Conservation (phyloP, 768 basidiomycete species). For the Pisolithus tinctorius region DNA sequence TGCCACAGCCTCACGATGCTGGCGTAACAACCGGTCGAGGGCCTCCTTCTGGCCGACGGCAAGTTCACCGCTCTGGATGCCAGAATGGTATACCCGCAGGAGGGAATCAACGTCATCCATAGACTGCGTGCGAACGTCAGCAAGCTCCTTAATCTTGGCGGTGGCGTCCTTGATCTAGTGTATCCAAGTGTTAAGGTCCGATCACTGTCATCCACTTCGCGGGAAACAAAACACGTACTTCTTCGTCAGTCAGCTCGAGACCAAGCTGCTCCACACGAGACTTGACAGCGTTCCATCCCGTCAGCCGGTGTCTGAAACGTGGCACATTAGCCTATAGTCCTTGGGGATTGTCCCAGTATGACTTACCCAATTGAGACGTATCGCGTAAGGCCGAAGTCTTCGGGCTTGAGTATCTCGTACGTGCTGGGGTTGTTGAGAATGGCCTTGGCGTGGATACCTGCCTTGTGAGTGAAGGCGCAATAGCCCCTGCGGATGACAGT, state of each 20-base stretch:
- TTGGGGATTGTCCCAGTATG: not conserved
- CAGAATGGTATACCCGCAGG: slow-evolving; percentile 91
- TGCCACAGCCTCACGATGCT: slow-evolving; percentile 47
- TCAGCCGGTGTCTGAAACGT: slow-evolving; percentile 71
- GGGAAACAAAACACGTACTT: slow-evolving; percentile 36
- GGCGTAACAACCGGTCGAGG: slow-evolving; percentile 77
- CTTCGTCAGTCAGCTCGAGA: slow-evolving; percentile 81
- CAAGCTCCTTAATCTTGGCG: slow-evolving; percentile 98
- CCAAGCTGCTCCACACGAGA: slow-evolving; percentile 97
- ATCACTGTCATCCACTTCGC: not conserved
- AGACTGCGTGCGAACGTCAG: slow-evolving; percentile 94
- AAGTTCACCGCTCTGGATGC: slow-evolving; percentile 87
- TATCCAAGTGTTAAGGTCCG: not conserved
- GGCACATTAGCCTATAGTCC: not conserved
- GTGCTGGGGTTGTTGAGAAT: slow-evolving; percentile 99
- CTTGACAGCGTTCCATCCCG: slow-evolving; percentile 99
- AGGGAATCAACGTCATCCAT: slow-evolving; percentile 99
- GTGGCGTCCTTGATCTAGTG: slow-evolving; percentile 92
- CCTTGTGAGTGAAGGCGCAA: slow-evolving; percentile 99
- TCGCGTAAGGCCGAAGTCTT: slow-evolving; percentile 95
- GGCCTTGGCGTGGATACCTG: slow-evolving; percentile 99
- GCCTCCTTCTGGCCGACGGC: slow-evolving; percentile 91
- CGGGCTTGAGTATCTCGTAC: slow-evolving; percentile 98
- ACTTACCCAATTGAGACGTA: slow-evolving; percentile 93
- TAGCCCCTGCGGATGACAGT: slow-evolving; percentile 61